Evolutionary conservation across 257 asterid species (phyloP).

Genomic region (Solanum tarijense): DNA sequence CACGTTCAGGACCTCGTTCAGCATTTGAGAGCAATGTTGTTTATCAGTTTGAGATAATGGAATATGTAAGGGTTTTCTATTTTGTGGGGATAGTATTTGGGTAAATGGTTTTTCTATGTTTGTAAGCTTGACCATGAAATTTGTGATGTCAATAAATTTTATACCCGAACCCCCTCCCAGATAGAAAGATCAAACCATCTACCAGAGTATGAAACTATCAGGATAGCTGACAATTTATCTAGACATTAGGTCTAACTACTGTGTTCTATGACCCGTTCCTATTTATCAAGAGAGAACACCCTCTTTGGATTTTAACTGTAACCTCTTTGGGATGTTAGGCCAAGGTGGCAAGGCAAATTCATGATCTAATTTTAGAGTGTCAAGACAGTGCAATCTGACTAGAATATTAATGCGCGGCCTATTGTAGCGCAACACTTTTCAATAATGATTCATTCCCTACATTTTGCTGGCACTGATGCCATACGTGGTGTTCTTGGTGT

Average conservation of each 20-base stretch:
- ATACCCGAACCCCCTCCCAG: background rate
- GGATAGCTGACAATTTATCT: background rate
- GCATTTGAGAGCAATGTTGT: slow-evolving; percentile 95
- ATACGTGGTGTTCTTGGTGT: background rate
- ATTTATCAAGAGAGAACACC: background rate
- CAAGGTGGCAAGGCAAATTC: background rate
- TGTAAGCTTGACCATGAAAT: background rate
- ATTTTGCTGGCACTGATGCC: background rate
- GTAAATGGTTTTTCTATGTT: background rate
- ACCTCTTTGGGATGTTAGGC: background rate
- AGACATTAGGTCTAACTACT: background rate
- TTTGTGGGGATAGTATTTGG: background rate
- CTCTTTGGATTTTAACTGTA: background rate
- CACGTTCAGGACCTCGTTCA: slow-evolving; percentile 99
- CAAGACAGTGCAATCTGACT: background rate
- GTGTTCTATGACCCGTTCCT: background rate
- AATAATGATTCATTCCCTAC: background rate
- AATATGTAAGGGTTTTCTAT: slow-evolving; percentile 61
- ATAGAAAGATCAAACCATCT: background rate
- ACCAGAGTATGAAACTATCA: background rate
- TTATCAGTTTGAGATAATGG: slow-evolving; percentile 96
- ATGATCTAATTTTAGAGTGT: background rate
- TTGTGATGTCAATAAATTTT: background rate
- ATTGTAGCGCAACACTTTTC: background rate
- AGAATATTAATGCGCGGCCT: background rate